Evolutionary conservation across 768 basidiomycete genomes (phyloP), one percentile per base, ranked within the genome.

Genomic region (Baorangia bicolor): DNA sequence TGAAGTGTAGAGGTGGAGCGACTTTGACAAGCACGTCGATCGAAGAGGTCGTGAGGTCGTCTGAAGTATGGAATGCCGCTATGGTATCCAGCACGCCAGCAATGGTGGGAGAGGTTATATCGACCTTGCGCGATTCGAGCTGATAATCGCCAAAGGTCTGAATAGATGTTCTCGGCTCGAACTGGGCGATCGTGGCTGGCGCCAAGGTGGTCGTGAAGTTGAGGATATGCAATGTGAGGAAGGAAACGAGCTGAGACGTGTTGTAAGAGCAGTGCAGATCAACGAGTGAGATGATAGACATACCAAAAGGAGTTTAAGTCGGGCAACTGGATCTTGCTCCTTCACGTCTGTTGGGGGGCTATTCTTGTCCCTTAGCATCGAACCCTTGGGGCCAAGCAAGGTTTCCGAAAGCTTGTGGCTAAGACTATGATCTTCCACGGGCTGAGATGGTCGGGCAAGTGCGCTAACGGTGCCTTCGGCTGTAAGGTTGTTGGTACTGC

Each of bases 161-260:
- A 4, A 61, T 11, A 31, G 64, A 59, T 6, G 30, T 39, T 56
- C 56, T 69, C 10, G 55, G 66, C 61, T 73, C 76, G 66, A 77
- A 73, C 55, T 80, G 73, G 61, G 79, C 62, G 71, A 83, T 61
- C 54, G 83, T 69, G n/a, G 80, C 77, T 31, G 85, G 81, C 0
- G 94, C 88, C 46, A 99, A 82, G 0, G 97, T 94, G 0, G 95
- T 90, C 70, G 88, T 89, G 55, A 98, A 83, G 77, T 98, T 98
- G 58, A 97, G 81, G 51, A 94, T 83, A 63, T 99, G 97, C 3
- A 99, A 75, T 0, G 86, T 86, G 60, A 96, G 79, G 82, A 98
- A 99, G 4, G 94, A 87, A 18, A 87, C 86, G 62, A 99, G 92
- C 86, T 88, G 59, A 51, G 39, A 35, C 14, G 43, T 37, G 45